Conservation (phyloP, 176 grass and related monocot species). For the Musa itinerans region DNA sequence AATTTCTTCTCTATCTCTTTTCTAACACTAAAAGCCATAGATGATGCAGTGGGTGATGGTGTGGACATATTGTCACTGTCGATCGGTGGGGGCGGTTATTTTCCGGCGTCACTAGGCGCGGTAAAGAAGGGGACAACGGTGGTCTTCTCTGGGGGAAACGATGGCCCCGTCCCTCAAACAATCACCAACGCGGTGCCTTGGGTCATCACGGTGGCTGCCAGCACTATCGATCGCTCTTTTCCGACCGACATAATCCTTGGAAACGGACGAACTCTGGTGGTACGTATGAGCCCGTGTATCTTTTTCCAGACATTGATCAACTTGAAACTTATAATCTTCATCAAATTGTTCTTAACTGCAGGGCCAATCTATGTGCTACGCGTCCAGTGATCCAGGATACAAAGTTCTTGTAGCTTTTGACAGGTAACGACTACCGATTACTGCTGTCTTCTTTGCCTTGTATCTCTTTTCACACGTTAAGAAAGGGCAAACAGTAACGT, state of each 20-base stretch:
- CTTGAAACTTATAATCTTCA: not conserved
- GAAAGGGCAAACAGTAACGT: too few species aligned
- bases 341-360: not conserved
- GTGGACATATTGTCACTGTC: slow-evolving; percentile 73
- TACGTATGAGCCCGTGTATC: not conserved
- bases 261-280: slow-evolving; percentile 28
- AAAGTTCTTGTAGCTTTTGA: too few species aligned
- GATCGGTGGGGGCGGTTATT: slow-evolving; percentile 27
- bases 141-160: slow-evolving; percentile 59
- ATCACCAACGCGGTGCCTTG: slow-evolving; percentile 42
- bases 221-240: slow-evolving; percentile 53
- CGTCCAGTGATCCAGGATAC: too few species aligned
- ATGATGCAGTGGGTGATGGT: slow-evolving; percentile 55
- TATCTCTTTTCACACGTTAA: too few species aligned
- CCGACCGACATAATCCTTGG: slow-evolving; percentile 34
- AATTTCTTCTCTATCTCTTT: too few species aligned
- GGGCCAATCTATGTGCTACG: too few species aligned
- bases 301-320: too few species aligned
- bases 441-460: too few species aligned
- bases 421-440: too few species aligned
- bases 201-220: slow-evolving; percentile 58
- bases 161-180: slow-evolving; percentile 37
- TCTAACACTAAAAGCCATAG: slow-evolving; percentile 53
- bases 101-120: slow-evolving; percentile 48
- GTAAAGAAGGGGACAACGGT: slow-evolving; percentile 49